phyloP scores from a whole-genome alignment of 2,329 filamentous ascomycete genomes.

The Monilinia polystroma region DNA sequence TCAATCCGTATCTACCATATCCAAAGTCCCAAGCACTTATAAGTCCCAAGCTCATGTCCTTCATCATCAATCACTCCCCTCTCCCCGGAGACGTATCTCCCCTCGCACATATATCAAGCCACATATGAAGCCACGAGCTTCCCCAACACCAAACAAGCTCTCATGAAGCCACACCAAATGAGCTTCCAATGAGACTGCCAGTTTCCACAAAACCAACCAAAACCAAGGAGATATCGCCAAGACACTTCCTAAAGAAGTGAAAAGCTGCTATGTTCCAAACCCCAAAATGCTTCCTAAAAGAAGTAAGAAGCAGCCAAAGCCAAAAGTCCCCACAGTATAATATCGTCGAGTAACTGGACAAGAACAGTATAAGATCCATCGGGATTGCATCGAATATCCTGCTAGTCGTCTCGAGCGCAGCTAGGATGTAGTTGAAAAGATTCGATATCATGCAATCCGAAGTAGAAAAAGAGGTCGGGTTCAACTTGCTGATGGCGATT shows the following conservation, averaged over 20 bases:
- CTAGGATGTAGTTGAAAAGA: not conserved
- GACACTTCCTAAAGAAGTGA: not conserved
- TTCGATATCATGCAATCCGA: conserved; percentile 12
- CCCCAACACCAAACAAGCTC: no score
- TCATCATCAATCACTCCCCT: no score
- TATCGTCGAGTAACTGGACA: conserved; percentile 11
- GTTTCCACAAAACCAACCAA: not conserved
- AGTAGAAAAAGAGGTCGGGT: not conserved
- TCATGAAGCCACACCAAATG: not conserved
- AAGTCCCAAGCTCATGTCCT: no score
- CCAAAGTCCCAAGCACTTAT: no score
- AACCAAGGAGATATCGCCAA: conserved; percentile 16
- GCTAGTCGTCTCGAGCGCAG: conserved; percentile 17
- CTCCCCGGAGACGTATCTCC: no score
- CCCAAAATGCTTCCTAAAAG: not conserved
- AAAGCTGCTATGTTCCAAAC: not conserved
- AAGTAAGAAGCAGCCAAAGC: not conserved
- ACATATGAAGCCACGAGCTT: no score
- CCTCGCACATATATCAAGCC: no score
- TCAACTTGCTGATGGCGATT: not conserved
- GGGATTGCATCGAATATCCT: conserved; percentile 11
- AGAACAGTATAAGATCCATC: conserved; percentile 9
- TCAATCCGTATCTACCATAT: no score
- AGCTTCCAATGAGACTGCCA: conserved; percentile 17
- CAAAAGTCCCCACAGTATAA: not conserved